Conservation (phyloP, 176 grass and related monocot species). For the Dendrocalamus sinicus region DNA sequence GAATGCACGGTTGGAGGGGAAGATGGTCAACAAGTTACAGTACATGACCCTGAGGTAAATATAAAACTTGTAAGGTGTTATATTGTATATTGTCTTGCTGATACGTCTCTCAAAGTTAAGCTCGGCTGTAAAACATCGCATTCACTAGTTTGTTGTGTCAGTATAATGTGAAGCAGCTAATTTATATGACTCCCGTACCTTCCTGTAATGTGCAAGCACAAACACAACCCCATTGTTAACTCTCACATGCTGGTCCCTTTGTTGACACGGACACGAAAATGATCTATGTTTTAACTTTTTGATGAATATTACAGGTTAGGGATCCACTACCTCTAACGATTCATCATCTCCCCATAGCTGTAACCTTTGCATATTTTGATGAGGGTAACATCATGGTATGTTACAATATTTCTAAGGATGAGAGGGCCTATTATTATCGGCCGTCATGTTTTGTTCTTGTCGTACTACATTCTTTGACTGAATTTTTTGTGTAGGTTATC, state of each 20-base stretch:
- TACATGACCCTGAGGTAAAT: too few relatives aligned
- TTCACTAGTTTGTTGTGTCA: neutral
- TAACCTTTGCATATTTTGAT: slow-evolving; percentile 91
- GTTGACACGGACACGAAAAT: neutral
- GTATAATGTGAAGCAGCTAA: neutral
- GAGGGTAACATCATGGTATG: slow-evolving; percentile 90
- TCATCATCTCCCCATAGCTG: slow-evolving; percentile 91
- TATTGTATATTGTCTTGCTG: too few relatives aligned
- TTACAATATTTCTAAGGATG: slow-evolving; percentile 21
- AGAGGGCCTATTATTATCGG: too few relatives aligned
- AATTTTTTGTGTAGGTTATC: too few relatives aligned
- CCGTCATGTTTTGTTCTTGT: too few relatives aligned
- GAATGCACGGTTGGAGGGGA: too few relatives aligned
- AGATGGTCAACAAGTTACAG: too few relatives aligned
- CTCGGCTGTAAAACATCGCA: too few relatives aligned
- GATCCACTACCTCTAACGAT: slow-evolving; percentile 88
- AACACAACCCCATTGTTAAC: neutral
- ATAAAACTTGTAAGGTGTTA: too few relatives aligned
- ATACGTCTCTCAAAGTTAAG: too few relatives aligned
- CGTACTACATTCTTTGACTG: too few relatives aligned
- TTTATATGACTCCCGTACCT: neutral
- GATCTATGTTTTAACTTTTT: slow-evolving; percentile 8
- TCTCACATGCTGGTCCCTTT: neutral
- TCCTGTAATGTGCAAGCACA: neutral
- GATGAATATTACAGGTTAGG: slow-evolving; percentile 63